These are phyloP conservation scores for Tolypocladium pustulatum DNA, from an alignment of 2,329 filamentous ascomycete species.

Conservation along the genomic window DNA sequence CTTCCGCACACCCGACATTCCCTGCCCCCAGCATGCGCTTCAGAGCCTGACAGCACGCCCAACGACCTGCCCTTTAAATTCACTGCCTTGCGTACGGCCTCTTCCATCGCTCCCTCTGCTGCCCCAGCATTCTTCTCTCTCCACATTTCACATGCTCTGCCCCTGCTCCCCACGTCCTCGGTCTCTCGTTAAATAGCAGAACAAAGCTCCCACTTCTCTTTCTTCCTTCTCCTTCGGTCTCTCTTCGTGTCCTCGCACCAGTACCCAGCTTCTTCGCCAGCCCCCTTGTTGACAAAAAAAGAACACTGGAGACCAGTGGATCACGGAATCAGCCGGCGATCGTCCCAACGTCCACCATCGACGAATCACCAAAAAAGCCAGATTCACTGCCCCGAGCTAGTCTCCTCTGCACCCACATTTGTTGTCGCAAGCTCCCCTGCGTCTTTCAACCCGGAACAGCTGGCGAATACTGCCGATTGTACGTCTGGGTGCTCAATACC, in stretches of 20 bases:
- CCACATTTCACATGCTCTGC: background rate
- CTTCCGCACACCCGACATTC: background rate
- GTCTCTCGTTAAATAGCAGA: background rate
- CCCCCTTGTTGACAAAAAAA: background rate
- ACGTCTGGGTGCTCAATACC: background rate
- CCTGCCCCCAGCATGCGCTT: background rate
- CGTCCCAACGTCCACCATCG: background rate
- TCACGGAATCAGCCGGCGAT: background rate
- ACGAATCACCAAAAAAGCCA: background rate
- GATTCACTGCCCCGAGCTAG: background rate
- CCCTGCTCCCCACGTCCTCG: background rate
- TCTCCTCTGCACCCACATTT: background rate
- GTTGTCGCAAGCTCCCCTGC: background rate
- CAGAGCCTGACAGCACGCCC: background rate
- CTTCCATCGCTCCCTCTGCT: background rate
- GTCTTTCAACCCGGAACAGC: background rate
- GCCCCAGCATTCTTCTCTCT: background rate
- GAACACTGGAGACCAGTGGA: background rate
- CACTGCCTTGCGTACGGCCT: background rate
- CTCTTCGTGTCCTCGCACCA: no score
- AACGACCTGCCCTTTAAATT: background rate
- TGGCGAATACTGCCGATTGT: background rate
- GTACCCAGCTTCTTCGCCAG: background rate
- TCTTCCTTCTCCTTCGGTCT: background rate
- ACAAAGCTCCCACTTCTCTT: background rate